phyloP scores from a whole-genome alignment of 2,329 filamentous ascomycete species.

The Penicillium sclerotiorum region DNA sequence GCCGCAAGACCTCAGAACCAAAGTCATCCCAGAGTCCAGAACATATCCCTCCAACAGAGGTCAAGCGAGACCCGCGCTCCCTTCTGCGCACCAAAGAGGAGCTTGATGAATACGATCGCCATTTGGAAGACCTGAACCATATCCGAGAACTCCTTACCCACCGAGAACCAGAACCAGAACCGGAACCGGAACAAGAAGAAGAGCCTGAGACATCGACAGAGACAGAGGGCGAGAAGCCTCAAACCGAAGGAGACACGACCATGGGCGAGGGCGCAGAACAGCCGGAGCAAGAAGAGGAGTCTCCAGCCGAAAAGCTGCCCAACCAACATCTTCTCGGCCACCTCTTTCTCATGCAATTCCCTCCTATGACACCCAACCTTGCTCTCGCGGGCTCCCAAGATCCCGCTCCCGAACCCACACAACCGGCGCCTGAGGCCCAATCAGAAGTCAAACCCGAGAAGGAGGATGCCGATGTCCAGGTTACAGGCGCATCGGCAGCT shows the following conservation, averaged over 20 bases:
- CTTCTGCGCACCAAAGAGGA: slow-evolving; percentile 46
- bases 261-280: slow-evolving; percentile 14
- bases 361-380: slow-evolving; percentile 63
- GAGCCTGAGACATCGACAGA: slow-evolving; percentile 18
- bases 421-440: slow-evolving; percentile 10
- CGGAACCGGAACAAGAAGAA: slow-evolving; percentile 16
- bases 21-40: slow-evolving; percentile 4
- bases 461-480: slow-evolving; percentile 35
- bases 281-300: slow-evolving; percentile 16
- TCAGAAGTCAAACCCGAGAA: slow-evolving; percentile 31
- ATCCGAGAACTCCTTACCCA: slow-evolving; percentile 41
- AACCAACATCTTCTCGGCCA: slow-evolving; percentile 54
- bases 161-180: slow-evolving; percentile 22
- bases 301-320: slow-evolving; percentile 28
- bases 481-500: slow-evolving; percentile 22
- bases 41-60: background rate
- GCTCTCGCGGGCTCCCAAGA: slow-evolving; percentile 36
- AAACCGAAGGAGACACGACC: slow-evolving; percentile 11
- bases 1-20: slow-evolving; percentile 33
- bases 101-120: slow-evolving; percentile 46
- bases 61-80: slow-evolving; percentile 27
- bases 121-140: slow-evolving; percentile 42
- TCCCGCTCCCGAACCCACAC: slow-evolving; percentile 6
- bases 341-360: slow-evolving; percentile 66
- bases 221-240: slow-evolving; percentile 8